Conservation (phyloP, 441 rosid genomes). For the Arabidopsis lyrata region DNA sequence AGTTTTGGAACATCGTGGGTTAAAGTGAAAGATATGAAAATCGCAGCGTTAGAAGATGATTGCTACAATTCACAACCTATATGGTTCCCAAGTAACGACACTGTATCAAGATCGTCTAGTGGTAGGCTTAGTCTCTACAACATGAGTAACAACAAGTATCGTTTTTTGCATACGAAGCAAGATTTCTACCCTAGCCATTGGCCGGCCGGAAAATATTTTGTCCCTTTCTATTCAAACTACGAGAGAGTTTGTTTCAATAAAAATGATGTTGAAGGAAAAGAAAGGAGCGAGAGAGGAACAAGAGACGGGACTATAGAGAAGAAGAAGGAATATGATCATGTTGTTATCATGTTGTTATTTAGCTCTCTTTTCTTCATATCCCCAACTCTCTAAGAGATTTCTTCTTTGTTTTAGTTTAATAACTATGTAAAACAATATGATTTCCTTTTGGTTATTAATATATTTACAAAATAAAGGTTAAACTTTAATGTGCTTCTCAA, state of each 20-base stretch:
- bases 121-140: constrained; percentile 12
- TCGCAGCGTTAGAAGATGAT: neutral
- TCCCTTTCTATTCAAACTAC: constrained; percentile 36
- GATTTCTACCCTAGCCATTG: no score
- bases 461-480: neutral
- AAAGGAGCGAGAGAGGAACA: neutral
- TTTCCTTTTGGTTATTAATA: no score
- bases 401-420: no score
- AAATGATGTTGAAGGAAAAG: neutral
- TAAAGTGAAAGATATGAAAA: neutral
- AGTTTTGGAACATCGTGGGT: constrained; percentile 6
- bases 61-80: neutral
- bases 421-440: no score
- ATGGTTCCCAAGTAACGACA: constrained; percentile 33
- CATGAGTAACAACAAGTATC: constrained; percentile 10
- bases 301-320: no score
- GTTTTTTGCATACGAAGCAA: neutral
- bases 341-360: no score
- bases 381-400: no score
- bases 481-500: neutral
- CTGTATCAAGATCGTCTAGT: neutral
- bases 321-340: no score
- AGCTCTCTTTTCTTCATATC: no score
- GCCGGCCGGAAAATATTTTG: neutral
- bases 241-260: constrained; percentile 5